A percentile compares a stretch with the other conserved stretches of the same genome.
These are phyloP conservation scores for Emergomyces pasteurianus DNA, from an alignment of 2,329 filamentous ascomycete genomes.

Conservation along the genomic window DNA sequence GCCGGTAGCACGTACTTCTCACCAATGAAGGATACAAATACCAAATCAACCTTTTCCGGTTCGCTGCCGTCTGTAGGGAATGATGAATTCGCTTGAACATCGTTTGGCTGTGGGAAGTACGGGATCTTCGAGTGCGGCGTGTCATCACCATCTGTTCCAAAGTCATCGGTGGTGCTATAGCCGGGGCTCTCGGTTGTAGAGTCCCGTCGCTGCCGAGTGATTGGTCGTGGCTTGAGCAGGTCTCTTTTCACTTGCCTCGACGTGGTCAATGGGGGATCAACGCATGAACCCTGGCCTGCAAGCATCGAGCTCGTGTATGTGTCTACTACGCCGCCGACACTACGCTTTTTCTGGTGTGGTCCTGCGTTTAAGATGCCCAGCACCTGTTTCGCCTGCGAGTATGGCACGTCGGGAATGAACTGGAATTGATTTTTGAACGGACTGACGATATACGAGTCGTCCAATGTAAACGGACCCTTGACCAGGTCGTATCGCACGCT, in stretches of 20 bases:
- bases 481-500: no score
- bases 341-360: conserved; percentile 16
- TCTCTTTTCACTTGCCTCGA: conserved; percentile 4
- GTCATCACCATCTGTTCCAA: conserved; percentile 24
- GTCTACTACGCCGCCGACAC: conserved; percentile 6
- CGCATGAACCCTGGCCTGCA: conserved; percentile 8
- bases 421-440: conserved; percentile 21
- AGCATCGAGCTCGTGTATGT: conserved; percentile 6
- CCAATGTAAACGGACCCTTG: conserved; percentile 49
- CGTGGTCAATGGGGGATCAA: conserved; percentile 12
- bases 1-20: conserved; percentile 13
- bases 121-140: conserved; percentile 20
- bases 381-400: conserved; percentile 18
- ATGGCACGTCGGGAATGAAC: conserved; percentile 21
- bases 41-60: conserved; percentile 15
- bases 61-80: conserved; percentile 14
- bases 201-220: conserved; percentile 16
- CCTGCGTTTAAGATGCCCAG: conserved; percentile 17
- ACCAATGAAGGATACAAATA: conserved; percentile 17
- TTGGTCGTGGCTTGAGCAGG: conserved; percentile 8
- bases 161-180: conserved; percentile 23
- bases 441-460: conserved; percentile 18
- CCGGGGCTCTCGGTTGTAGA: conserved; percentile 11
- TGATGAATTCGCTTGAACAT: conserved; percentile 22
- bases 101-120: conserved; percentile 14